These are phyloP conservation scores for Ehretia macrophylla DNA, from an alignment of 257 asterid species.

Conservation along the genomic window DNA sequence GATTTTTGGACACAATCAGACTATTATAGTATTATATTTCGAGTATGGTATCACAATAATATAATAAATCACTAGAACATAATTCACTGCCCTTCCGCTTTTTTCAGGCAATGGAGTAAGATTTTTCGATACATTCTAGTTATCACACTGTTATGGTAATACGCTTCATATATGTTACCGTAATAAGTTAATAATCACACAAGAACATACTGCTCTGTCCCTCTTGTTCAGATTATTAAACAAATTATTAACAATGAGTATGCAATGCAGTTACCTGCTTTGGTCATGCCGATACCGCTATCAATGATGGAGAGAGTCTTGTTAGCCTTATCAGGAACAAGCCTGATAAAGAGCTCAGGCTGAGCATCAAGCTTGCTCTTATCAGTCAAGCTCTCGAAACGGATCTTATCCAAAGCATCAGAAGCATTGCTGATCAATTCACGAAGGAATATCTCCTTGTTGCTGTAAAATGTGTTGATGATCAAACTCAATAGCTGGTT, in stretches of 20 bases:
- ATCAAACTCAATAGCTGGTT: constrained; percentile 71
- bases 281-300: constrained; percentile 83
- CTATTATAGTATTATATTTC: too few species aligned
- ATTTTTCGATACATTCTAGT: too few species aligned
- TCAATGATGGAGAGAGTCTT: constrained; percentile 70
- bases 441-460: constrained; percentile 74
- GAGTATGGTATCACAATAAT: too few species aligned
- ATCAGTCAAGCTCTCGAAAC: constrained; percentile 74
- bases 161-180: too few species aligned
- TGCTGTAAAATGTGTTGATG: constrained; percentile 70
- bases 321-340: constrained; percentile 69
- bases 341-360: constrained; percentile 69
- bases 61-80: too few species aligned
- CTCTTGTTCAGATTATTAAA: too few species aligned
- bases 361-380: constrained; percentile 78
- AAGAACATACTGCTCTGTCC: too few species aligned
- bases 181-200: too few species aligned
- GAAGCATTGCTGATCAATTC: constrained; percentile 71
- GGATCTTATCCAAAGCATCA: constrained; percentile 78
- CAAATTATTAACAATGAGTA: not conserved
- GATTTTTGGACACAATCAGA: too few species aligned
- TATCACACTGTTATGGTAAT: too few species aligned
- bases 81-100: too few species aligned
- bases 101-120: too few species aligned
- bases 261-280: constrained; percentile 48